These are phyloP conservation scores for Cladophialophora psammophila DNA, from an alignment of 2,329 filamentous ascomycete species.

Conservation along the genomic window DNA sequence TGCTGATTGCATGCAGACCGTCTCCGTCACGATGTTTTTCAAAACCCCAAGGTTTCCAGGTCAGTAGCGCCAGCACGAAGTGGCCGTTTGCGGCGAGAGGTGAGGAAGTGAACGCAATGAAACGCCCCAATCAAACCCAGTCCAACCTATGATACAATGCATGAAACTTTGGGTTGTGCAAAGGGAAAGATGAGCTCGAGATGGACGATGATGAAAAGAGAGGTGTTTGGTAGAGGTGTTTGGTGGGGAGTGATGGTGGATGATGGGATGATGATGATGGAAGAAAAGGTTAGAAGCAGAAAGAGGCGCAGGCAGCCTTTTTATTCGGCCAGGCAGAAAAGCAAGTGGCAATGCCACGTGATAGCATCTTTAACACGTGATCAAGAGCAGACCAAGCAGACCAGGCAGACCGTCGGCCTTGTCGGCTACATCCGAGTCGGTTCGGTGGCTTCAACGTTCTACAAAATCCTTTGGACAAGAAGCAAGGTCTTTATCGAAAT, in stretches of 20 bases:
- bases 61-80: conserved; percentile 11
- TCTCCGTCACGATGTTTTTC: conserved; percentile 17
- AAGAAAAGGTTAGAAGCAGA: conserved; percentile 4
- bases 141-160: not conserved
- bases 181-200: not conserved
- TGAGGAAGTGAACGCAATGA: conserved; percentile 21
- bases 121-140: not conserved
- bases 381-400: too few species aligned
- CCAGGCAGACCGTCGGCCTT: not conserved
- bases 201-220: not conserved
- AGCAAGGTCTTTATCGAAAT: too few species aligned
- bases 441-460: too few species aligned
- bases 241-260: not conserved
- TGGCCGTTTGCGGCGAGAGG: conserved; percentile 25
- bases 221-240: not conserved
- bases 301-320: conserved; percentile 8
- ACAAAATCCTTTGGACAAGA: too few species aligned
- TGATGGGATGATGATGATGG: conserved; percentile 9
- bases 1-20: conserved; percentile 1
- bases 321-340: conserved; percentile 1
- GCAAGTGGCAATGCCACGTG: conserved; percentile 2
- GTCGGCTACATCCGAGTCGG: not conserved
- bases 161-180: not conserved
- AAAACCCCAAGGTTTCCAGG: not conserved
- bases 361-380: not conserved